These are phyloP conservation scores for Beauveria sp. DNA, from an alignment of 2,329 filamentous ascomycete species.

Conservation along the genomic window DNA sequence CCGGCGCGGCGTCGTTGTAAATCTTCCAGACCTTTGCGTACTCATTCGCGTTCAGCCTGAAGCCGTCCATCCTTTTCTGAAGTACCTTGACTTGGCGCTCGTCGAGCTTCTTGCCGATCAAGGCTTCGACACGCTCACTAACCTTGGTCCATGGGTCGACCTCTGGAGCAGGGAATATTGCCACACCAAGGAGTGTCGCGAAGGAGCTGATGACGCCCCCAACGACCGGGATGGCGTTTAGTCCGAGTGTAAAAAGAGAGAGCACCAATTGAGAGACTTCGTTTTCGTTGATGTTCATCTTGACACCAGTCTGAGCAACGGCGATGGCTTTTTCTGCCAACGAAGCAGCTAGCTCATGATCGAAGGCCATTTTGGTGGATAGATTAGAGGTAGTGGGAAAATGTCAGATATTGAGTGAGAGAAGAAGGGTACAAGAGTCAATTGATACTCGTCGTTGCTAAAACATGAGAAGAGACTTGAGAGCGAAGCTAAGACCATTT, in stretches of 20 bases:
- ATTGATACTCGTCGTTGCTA: no score
- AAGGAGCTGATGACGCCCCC: not conserved
- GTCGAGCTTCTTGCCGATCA: not conserved
- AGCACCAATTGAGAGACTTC: not conserved
- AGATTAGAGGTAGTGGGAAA: not conserved
- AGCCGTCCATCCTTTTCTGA: not conserved
- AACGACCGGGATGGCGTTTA: not conserved
- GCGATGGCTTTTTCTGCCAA: not conserved
- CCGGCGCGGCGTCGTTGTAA: not conserved
- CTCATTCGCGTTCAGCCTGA: not conserved
- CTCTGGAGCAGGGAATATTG: not conserved
- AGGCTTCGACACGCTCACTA: not conserved
- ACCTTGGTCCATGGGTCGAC: not conserved
- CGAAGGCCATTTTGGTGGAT: not conserved
- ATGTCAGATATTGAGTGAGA: not conserved
- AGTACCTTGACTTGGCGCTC: not conserved
- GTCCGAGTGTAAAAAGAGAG: not conserved
- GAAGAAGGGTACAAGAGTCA: not conserved
- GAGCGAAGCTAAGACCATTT: no score
- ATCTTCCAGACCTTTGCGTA: not conserved
- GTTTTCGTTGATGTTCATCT: not conserved
- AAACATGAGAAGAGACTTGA: no score
- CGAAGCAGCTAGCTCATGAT: not conserved
- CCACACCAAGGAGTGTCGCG: not conserved
- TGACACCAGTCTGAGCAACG: not conserved